Evolutionary conservation across 352 stramenopile species (phyloP).

Genomic region (Saprolegnia diclina): DNA sequence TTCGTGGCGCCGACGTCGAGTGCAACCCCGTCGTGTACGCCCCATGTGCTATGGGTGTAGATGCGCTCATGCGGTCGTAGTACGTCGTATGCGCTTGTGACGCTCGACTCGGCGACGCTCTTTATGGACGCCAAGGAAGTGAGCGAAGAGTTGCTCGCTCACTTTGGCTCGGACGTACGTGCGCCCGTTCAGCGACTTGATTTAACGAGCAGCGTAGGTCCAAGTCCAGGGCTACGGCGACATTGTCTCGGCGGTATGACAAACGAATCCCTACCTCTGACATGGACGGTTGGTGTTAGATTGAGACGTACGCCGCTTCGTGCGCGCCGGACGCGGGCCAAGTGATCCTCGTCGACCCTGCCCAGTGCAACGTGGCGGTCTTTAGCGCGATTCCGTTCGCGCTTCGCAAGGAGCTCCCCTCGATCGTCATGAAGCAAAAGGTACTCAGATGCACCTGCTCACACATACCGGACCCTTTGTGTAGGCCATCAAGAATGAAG

Average conservation of each 20-base stretch:
- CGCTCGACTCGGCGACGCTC: conserved; percentile 78
- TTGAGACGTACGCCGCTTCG: conserved; percentile 42
- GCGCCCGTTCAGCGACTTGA: neutral
- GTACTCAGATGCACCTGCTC: conserved; percentile 32
- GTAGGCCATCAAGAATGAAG: conserved; percentile 91
- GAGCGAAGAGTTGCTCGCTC: conserved; percentile 35
- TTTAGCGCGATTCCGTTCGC: conserved; percentile 67
- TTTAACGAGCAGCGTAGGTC: neutral
- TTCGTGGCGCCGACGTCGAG: conserved; percentile 94
- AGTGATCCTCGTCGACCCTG: conserved; percentile 59
- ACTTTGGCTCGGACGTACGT: conserved; percentile 21
- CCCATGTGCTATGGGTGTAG: neutral
- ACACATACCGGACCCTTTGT: conserved; percentile 29
- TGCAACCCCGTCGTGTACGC: conserved; percentile 97
- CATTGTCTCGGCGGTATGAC: conserved; percentile 49
- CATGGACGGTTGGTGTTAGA: conserved; percentile 14
- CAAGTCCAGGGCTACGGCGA: conserved; percentile 33
- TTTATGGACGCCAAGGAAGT: conserved; percentile 88
- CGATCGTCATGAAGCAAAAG: conserved; percentile 76
- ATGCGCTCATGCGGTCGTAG: conserved; percentile 29
- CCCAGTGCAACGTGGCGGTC: conserved; percentile 80
- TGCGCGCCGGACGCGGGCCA: conserved; percentile 43
- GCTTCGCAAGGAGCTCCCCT: conserved; percentile 71
- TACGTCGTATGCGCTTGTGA: conserved; percentile 92
- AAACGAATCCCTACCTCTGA: conserved; percentile 45